These are phyloP conservation scores for Penicillium silybi DNA, from an alignment of 495 filamentous ascomycete genomes.

Conservation along the genomic window DNA sequence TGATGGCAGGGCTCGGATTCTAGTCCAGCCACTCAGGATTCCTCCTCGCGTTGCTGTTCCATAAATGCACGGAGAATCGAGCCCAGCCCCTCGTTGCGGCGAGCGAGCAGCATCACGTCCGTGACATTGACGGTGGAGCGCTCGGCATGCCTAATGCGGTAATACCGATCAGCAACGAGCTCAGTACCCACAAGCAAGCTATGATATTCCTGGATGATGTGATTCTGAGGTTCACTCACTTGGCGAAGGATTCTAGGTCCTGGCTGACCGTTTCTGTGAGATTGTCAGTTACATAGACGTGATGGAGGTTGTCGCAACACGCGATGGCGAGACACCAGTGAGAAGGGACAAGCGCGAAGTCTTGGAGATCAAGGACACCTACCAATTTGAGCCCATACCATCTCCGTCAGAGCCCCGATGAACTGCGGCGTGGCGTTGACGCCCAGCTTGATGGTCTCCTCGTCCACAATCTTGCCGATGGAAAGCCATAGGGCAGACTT, in stretches of 20 bases:
- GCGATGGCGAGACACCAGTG: neutral
- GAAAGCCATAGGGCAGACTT: conserved; percentile 94
- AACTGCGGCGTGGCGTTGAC: conserved; percentile 93
- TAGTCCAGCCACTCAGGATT: conserved; percentile 4
- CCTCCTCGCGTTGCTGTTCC: conserved; percentile 47
- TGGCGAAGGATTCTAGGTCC: conserved; percentile 79
- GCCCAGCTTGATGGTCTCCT: conserved; percentile 70
- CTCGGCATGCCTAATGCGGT: conserved; percentile 63
- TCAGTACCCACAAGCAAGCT: neutral
- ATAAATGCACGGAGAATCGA: conserved; percentile 65
- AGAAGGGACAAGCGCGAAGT: neutral
- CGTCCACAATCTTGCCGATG: conserved; percentile 85
- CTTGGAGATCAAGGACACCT: conserved; percentile 12
- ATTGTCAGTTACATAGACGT: conserved; percentile 7
- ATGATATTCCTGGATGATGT: neutral
- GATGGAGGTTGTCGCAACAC: conserved; percentile 3
- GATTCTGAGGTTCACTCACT: conserved; percentile 34
- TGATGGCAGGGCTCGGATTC: neutral
- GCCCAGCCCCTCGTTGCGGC: conserved; percentile 81
- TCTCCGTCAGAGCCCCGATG: conserved; percentile 85
- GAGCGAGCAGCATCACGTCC: conserved; percentile 81
- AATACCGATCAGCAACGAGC: conserved; percentile 4
- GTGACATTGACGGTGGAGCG: conserved; percentile 74
- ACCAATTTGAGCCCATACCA: conserved; percentile 91
- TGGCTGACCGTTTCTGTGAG: conserved; percentile 63